Conservation (phyloP, 306 rosid genomes). For the Malus domestica region DNA sequence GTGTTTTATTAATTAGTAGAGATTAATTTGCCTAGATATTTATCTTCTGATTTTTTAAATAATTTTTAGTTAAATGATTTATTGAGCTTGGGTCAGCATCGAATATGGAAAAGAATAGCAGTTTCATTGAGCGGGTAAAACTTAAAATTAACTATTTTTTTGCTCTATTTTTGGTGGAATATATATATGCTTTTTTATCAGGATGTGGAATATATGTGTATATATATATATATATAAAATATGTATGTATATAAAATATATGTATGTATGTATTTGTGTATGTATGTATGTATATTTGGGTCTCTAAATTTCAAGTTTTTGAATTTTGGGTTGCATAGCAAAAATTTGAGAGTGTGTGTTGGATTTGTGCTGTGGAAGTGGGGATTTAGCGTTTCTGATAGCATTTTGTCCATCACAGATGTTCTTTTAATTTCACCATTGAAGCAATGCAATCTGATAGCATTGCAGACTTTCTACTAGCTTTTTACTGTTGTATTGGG, state of each 20-base stretch:
- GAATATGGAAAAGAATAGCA: slow-evolving; percentile 86
- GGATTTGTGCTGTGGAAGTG: slow-evolving; percentile 97
- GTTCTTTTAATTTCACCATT: no score
- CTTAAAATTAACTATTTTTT: slow-evolving; percentile 4
- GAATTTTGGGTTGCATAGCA: slow-evolving; percentile 35
- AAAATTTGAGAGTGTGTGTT: slow-evolving; percentile 60
- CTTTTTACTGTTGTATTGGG: slow-evolving; percentile 4
- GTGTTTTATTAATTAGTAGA: no score
- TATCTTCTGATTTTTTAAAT: background rate
- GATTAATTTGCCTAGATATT: background rate
- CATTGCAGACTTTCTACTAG: background rate
- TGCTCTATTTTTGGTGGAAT: background rate
- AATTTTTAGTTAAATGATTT: slow-evolving; percentile 56
- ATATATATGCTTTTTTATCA: no score
- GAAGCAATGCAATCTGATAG: background rate
- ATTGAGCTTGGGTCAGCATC: slow-evolving; percentile 81
- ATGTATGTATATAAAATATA: no score
- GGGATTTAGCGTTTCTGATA: slow-evolving; percentile 67
- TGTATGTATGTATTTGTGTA: background rate
- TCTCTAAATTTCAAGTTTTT: background rate
- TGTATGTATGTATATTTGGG: background rate
- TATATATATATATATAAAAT: no score
- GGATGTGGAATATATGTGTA: no score
- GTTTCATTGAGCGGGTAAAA: slow-evolving; percentile 73
- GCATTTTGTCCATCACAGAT: background rate